Percentiles rank a stretch among this genome's conserved stretches.
phyloP scores from a whole-genome alignment of 2,329 filamentous ascomycete genomes.

The Gaeumannomyces tritici region DNA sequence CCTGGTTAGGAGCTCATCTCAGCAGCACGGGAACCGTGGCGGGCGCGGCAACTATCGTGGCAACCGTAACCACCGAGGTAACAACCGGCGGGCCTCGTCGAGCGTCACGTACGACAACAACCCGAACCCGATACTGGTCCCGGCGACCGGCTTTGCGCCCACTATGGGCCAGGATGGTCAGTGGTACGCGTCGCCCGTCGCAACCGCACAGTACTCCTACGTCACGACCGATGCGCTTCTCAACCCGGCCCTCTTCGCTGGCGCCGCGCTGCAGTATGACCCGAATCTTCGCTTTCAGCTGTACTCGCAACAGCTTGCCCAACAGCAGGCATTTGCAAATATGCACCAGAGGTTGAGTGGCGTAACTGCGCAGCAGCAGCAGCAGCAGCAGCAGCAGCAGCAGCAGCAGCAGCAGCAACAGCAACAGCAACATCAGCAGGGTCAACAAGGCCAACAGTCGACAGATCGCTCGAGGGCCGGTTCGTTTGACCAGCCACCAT shows the following conservation, averaged over 20 bases:
- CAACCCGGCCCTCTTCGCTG: constrained; percentile 10
- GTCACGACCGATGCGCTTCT: constrained; percentile 18
- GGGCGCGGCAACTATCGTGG: constrained; percentile 40
- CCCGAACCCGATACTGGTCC: constrained; percentile 28
- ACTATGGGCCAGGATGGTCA: constrained; percentile 33
- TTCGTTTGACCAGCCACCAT: constrained; percentile 52
- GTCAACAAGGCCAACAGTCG: constrained; percentile 11
- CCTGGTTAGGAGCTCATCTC: constrained; percentile 51
- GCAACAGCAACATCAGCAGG: neutral
- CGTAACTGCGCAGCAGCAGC: constrained; percentile 7
- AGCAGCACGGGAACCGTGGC: constrained; percentile 40
- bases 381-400: neutral
- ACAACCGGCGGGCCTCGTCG: constrained; percentile 42
- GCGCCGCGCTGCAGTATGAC: neutral
- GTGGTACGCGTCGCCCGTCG: constrained; percentile 34
- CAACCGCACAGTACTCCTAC: constrained; percentile 25
- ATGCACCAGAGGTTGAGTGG: constrained; percentile 31
- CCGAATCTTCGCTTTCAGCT: constrained; percentile 30
- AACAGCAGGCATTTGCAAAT: constrained; percentile 33
- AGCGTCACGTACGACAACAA: constrained; percentile 40
- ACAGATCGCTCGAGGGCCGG: constrained; percentile 48
- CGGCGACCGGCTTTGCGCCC: constrained; percentile 26
- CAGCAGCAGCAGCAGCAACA: neutral
- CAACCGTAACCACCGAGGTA: constrained; percentile 16
- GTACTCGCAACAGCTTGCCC: constrained; percentile 32